Evolutionary conservation across 225 moss, liverwort and hornwort genomes (phyloP), one percentile per base, ranked within the genome.

Genomic region (Anthoceros angustus): DNA sequence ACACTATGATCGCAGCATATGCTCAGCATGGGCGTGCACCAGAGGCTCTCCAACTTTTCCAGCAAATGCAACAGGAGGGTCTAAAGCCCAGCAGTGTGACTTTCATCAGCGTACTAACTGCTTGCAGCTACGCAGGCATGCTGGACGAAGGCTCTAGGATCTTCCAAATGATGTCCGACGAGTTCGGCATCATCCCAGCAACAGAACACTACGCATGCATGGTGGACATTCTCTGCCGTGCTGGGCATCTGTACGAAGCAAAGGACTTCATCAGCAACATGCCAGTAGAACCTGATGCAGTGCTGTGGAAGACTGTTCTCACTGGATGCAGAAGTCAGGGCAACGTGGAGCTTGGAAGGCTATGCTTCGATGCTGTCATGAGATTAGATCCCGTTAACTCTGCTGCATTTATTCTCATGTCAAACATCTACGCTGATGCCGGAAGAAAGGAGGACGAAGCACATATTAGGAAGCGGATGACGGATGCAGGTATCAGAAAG

Each of bases 401-500:
- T 55, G 55, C 55, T 55, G 55, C 55, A 15, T 55, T 55, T 55
- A 23, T n/a, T 3, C 55, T 55, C n/a, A 55, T 55, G 55, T 9
- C 55, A 7, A 55, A 55, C 55, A 63, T 71, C 7, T 71, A 66
- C 40, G 65, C 49, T 0, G 49, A 63, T 64, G 49, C 66, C 9
- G 50, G 46, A 20, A 71, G 39, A 64, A 45, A 42, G 63, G 62
- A 64, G 11, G 38, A 63, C 15, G 70, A 23, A 21, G 41, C 23
- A 38, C 12, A 23, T 62, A 46, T 64, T n/a, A 26, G 64, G 20
- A 43, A 63, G 26, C 23, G 42, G 64, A 70, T 70, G 70, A 24
- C 8, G 70, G 62, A 70, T 5, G 43, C 48, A 48, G 71, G 71
- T 63, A 41, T 55, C 12, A 71, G 8, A 45, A 71, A 71, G 39